phyloP scores from a whole-genome alignment of 768 basidiomycete genomes.

The Termitomyces sp. region DNA sequence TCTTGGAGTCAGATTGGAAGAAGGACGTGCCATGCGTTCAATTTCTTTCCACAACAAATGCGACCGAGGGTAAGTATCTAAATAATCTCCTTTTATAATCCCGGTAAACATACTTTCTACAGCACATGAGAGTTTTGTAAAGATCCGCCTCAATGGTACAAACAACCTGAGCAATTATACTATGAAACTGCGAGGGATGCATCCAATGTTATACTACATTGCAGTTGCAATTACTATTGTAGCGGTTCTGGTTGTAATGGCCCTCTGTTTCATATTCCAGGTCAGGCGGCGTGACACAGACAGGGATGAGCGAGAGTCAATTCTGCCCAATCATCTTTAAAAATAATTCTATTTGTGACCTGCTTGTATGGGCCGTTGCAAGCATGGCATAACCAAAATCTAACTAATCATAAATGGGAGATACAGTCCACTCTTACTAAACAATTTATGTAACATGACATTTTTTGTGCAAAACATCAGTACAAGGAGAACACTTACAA shows the following conservation, averaged over 20 bases:
- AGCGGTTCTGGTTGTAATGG: conserved; percentile 2
- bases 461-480: too few relatives aligned
- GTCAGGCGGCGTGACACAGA: neutral
- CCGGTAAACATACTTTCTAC: neutral
- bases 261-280: conserved; percentile 10
- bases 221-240: conserved; percentile 12
- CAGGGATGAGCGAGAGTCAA: neutral
- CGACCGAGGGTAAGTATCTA: conserved; percentile 27
- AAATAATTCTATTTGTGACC: too few relatives aligned
- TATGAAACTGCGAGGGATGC: neutral
- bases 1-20: conserved; percentile 33
- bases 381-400: too few relatives aligned
- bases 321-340: neutral
- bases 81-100: neutral
- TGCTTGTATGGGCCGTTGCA: too few relatives aligned
- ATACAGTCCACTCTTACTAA: too few relatives aligned
- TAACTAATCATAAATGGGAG: too few relatives aligned
- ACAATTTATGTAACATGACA: too few relatives aligned
- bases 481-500: too few relatives aligned
- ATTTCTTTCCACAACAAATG: conserved; percentile 50
- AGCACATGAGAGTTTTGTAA: conserved; percentile 33
- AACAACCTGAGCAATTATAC: conserved; percentile 19
- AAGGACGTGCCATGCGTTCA: conserved; percentile 55
- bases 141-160: conserved; percentile 24
- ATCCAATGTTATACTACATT: conserved; percentile 14